Evolutionary conservation across 805 yeast species (phyloP), one percentile per base, ranked within the genome.

Genomic region (Ogataea allantospora): DNA sequence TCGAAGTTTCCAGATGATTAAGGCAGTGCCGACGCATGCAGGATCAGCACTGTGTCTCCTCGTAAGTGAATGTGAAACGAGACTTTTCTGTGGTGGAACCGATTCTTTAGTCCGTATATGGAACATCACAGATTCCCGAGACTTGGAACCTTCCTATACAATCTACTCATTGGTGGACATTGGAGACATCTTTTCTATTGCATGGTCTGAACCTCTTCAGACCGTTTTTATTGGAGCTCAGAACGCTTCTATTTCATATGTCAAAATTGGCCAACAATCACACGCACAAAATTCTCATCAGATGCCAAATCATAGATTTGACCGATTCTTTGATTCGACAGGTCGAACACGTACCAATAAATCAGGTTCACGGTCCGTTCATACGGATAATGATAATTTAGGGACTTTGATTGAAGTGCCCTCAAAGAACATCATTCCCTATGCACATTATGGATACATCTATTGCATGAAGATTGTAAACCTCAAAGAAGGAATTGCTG

Each of bases 381-480:
- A 13, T 63, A 58, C 26, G 30, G 28, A 50, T 27, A 37, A 46
- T 23, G 50, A 48, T 33, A 23, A 29, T 17, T 47, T 39, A 25
- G 24, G 53, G 15, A 55, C 67, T 27, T 65, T 84, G 28, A 67
- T 82, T 26, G 88, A 91, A 59, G 74, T 88, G 8, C 85, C 87
- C 0, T 65, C 78, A 4, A 63, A 69, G 14, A 81, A 88, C 54
- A 74, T 79, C 29, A 69, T 85, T 5, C 67, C 78, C 5, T 91
- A 86, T 61, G 97, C 99, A 2, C 99, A 91, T 58, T 78, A 86
- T 54, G 96, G 98, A 11, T 91, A 85, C 50, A 80, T 91, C 9
- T 88, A 89, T 58, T 72, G 88, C 27, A 76, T 86, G 75, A 65
- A 67, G 17, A 47, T 56, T 15, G 44, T 68, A 14, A 42, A 40